Evolutionary conservation across 2,329 filamentous ascomycete genomes (phyloP), one percentile per base, ranked within the genome.

Genomic region (Dryadomyces quercivorus): DNA sequence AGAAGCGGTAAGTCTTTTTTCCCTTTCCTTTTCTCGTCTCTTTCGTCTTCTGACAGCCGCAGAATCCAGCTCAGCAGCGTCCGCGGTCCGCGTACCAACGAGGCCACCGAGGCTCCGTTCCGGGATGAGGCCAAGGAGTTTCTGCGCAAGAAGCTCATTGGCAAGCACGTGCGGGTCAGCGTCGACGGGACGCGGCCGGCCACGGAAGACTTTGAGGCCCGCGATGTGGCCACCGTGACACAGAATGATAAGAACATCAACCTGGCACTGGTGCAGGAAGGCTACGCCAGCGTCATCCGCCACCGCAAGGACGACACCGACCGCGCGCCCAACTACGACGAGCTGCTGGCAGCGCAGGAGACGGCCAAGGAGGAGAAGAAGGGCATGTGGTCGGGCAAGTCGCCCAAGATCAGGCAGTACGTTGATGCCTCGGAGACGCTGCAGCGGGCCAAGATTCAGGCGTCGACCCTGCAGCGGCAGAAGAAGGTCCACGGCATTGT

Each of bases 301-400:
- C 93, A 98, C 72, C 83, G 91, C 60, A 88, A 92, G 70, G 92
- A 97, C 64, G 93, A 98, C 65, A 88, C 88, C 4, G 93, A 98
- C 69, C 81, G 93, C 53, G 92, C 91, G 50, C 85, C 91, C 18
- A 91, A 96, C 68, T 98, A 97, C 66, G 93, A 98, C 63, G 86
- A 92, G 64, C 76, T 94, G 13, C 76, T 93, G 18, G 82, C 83
- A 40, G 88, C 88, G 2, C 88, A 93, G 65, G 86, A 89, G 64
- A 78, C 75, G 57, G 92, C 93, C 52, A 91, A 94, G 71, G 83
- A 87, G 59, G 88, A 88, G 62, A 84, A 86, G 70, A 95, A 92
- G 74, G 93, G 93, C 52, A 93, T 98, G 75, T 97, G 92, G 91
- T 89, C 87, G 18, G 79, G 86, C 56, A 98, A 96, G 75, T 75